Evolutionary conservation across 148 eudicot genomes (phyloP).

Genomic region (Suaeda aralocaspica): DNA sequence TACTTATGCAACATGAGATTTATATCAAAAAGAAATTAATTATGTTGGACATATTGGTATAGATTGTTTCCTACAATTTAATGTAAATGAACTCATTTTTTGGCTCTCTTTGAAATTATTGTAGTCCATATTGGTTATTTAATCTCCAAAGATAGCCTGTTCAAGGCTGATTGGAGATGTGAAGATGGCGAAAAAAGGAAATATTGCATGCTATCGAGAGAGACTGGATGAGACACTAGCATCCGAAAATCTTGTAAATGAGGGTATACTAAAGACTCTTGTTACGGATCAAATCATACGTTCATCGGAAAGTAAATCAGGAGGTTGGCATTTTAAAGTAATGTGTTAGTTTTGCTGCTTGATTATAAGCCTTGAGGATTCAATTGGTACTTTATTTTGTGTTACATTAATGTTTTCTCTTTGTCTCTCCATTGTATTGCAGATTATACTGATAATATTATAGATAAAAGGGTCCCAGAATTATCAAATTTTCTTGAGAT

Average conservation of each 20-base stretch:
- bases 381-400: background rate
- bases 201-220: slow-evolving; percentile 55
- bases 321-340: slow-evolving; percentile 36
- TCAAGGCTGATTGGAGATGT: slow-evolving; percentile 26
- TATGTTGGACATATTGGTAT: no score
- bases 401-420: background rate
- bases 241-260: slow-evolving; percentile 54
- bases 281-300: slow-evolving; percentile 63
- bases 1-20: no score
- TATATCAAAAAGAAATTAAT: no score
- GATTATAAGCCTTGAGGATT: background rate
- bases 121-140: background rate
- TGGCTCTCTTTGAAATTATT: background rate
- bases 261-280: slow-evolving; percentile 41
- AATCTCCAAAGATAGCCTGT: slow-evolving; percentile 3
- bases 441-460: slow-evolving; percentile 45
- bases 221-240: slow-evolving; percentile 72
- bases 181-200: slow-evolving; percentile 50
- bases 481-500: slow-evolving; percentile 54
- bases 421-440: slow-evolving; percentile 21
- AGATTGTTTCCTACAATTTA: no score
- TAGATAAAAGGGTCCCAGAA: slow-evolving; percentile 58
- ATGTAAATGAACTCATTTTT: background rate
- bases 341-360: background rate
- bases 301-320: slow-evolving; percentile 31